Evolutionary conservation across 2,329 filamentous ascomycete species (phyloP), one percentile per base, ranked within the genome.

Genomic region (Akanthomyces lecanii): DNA sequence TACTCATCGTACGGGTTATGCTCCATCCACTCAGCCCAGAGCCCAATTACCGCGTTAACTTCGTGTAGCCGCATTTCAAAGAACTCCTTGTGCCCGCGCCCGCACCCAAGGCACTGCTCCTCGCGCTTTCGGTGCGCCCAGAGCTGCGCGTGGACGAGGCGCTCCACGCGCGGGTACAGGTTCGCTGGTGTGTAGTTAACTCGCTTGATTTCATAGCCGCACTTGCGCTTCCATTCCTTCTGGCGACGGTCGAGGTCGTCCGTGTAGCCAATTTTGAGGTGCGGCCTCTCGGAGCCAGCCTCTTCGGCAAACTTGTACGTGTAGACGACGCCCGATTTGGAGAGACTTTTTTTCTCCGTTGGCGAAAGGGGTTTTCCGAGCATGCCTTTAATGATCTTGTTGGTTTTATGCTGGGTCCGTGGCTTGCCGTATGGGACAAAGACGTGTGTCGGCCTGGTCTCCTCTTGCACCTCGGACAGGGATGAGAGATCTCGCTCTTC

Each of bases 231-330:
- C 68, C 70, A 73, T 0, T 61, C 1, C 12, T 21, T 18, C 70
- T 73, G 72, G 12, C 73, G 72, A 5, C 3, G 23, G 1, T 62
- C 14, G 44, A 67, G 55, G 30, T 73, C 12, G 1, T 55, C 38
- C 3, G 71, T 64, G 65, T 61, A 66, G 23, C 73, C 73, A n/a
- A 75, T 74, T 59, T 75, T 75, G 64, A 74, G 64, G 25, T 68
- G 65, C 6, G 66, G 65, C 4, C 65, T 36, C 4, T 53, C 62
- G 18, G 11, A 10, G 33, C n/a, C 18, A 21, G 68, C 65, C 18
- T 63, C 68, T 7, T 64, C 54, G 2, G 70, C 66, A 23, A 69
- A 69, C 2, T 63, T 67, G 42, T 69, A 74, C 11, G 67, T 64
- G 33, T 74, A 74, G 8, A 73, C 65, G 23, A 40, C 61, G 3